phyloP scores from a whole-genome alignment of 306 rosid species.

The Coriaria nepalensis region DNA sequence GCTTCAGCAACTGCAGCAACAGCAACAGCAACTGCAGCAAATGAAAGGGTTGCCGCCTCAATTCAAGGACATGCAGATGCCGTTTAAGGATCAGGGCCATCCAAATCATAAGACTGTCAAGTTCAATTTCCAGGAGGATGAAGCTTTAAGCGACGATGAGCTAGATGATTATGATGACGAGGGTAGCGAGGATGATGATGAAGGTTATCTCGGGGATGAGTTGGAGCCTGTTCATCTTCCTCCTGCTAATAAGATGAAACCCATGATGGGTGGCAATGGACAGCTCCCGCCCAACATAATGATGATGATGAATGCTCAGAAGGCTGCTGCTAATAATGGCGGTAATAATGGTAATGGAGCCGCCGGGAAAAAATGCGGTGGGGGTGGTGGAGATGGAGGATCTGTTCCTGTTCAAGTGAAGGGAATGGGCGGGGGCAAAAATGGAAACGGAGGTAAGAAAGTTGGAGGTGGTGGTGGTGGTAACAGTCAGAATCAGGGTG shows the following conservation, averaged over 20 bases:
- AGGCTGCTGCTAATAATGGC: conserved; percentile 16
- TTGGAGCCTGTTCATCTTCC: conserved; percentile 28
- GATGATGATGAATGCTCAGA: conserved; percentile 33
- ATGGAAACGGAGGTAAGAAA: conserved; percentile 35
- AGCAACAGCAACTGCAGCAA: conserved; percentile 55
- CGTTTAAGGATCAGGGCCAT: conserved; percentile 19
- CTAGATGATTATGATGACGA: conserved; percentile 19
- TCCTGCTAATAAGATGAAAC: conserved; percentile 30
- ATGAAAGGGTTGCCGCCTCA: conserved; percentile 62
- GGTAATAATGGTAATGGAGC: conserved; percentile 6
- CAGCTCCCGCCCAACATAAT: conserved; percentile 21
- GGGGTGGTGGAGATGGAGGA: conserved; percentile 8
- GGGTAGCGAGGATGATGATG: conserved; percentile 16
- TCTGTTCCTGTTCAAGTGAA: conserved; percentile 15
- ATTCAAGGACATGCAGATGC: conserved; percentile 42
- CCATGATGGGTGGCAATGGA: conserved; percentile 18
- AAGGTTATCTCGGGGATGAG: conserved; percentile 38
- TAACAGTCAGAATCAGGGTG: conserved; percentile 21
- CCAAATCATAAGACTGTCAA: conserved; percentile 42
- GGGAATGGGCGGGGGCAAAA: conserved; percentile 26
- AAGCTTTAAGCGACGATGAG: conserved; percentile 36
- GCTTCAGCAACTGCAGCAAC: conserved; percentile 22
- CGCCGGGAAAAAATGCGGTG: not conserved
- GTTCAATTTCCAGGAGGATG: conserved; percentile 37
- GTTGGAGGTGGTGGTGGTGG: conserved; percentile 24